Base-by-base conservation (phyloP, 257 asterid species). In the Nyctanthes arbortristis region DNA sequence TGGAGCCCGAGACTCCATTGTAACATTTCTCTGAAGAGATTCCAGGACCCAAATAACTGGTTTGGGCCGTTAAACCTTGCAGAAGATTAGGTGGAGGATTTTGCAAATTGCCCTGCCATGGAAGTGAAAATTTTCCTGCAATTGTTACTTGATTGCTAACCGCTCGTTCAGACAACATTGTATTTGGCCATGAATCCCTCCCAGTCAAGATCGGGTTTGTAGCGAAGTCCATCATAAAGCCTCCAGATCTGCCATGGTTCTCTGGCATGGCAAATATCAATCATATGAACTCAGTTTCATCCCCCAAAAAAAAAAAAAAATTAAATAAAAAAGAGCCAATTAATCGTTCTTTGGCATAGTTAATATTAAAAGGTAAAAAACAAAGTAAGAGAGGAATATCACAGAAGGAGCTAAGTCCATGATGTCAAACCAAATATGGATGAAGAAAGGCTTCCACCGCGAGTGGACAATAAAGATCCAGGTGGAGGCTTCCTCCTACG, bases 401-500 rank as follows among this genome's bases (percentile, higher is more conserved):
- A 30, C 2, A 12, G 25, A 49, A 25, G 27, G 25, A 60, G 25
- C 24, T 0, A 22, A 66, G 62, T 37, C 40, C 4, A 63, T 22
- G 56, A 54, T 61, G 70, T 61, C 90, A 73, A 68, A 93, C 98
- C 96, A 61, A 80, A 84, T 34, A 83, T 22, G 45, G 92, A 66
- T 1, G 91, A 72, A 77, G 85, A 75, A 52, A 81, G 78, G 70
- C 24, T 78, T 68, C 96, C 96, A 71, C 71, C 84, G 79, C 83
- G 82, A 67, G 86, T 62, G 56, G 93, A 82, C 82, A 86, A 61
- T 36, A 84, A 56, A 36, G 89, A 71, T 71, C 80, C 88, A 8
- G 90, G 85, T 16, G 87, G 89, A 18, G 91, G 95, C 85, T 93
- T 93, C 80, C 97, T 84, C 45, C 98, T 67, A 29, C 97, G 96